A percentile compares a stretch with the other conserved stretches of the same genome.
phyloP scores from a whole-genome alignment of 306 rosid species.

The Crotalaria pallida region DNA sequence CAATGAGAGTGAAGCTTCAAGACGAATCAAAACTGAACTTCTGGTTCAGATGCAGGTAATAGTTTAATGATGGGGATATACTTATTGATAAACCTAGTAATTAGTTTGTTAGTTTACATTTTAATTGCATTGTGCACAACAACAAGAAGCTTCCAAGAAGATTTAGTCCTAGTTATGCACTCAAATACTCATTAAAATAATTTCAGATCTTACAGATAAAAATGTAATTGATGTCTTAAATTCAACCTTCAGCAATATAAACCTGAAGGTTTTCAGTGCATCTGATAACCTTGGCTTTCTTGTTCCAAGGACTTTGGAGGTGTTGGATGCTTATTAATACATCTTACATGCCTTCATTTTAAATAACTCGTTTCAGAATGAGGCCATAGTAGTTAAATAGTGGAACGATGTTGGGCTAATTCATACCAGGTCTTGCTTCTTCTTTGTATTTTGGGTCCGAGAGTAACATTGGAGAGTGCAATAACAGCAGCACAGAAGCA shows the following conservation, averaged over 20 bases:
- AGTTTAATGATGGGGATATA: slow-evolving; percentile 21
- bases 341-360: neutral
- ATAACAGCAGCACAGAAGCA: neutral
- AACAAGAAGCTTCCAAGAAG: neutral
- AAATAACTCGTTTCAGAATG: neutral
- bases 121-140: slow-evolving; percentile 14
- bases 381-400: neutral
- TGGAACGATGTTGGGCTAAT: neutral
- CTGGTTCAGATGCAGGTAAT: slow-evolving; percentile 99
- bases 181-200: neutral
- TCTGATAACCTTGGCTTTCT: neutral
- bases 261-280: neutral
- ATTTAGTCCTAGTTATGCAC: neutral
- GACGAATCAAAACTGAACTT: slow-evolving; percentile 96
- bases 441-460: neutral
- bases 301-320: neutral
- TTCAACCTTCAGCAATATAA: neutral
- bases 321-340: neutral
- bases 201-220: neutral
- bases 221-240: neutral
- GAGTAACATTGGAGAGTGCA: neutral
- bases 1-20: slow-evolving; percentile 98
- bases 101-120: neutral
- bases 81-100: neutral
- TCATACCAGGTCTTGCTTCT: neutral